Evolutionary conservation across 1,139 yeast species (phyloP), one percentile per base, ranked within the genome.

Genomic region (Dujonia santamariae): DNA sequence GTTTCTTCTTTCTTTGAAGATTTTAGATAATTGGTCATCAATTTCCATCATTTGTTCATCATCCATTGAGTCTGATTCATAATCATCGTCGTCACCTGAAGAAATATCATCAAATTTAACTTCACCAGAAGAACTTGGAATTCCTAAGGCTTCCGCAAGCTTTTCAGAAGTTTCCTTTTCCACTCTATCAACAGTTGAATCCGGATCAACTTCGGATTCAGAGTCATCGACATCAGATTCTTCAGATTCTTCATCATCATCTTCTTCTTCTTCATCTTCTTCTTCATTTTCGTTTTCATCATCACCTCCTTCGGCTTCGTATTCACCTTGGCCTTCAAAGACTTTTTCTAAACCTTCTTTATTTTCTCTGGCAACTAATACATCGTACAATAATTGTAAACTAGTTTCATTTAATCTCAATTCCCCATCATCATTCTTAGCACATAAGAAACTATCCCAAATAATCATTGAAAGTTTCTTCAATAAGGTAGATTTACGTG

Each of bases 31-130:
- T 41, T 87, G 94, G 19, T 73, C 87, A 54, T 92, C 98, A 53
- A 92, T 75, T 12, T 92, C 95, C 80, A 90, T 79, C 99, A 92
- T 92, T 56, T 88, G 90, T 47, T 90, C 97, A 55, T 92, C 99
- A 46, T 92, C 94, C 95, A 87, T 85, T 2, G 88, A 78, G 42
- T 85, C 95, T 9, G 84, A 86, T 38, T 78, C 85, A 34, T 74
- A 74, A 11, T 71, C 72, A 18, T 56, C 63, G 5, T 67, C 74
- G 17, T 59, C 64, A 4, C 54, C 65, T 17, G 48, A 54, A 2
- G 73, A 70, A 34, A 57, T 41, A 14, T 67, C 74, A 5, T 61
- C 70, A 34, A 60, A 64, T 37, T 70, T 69, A 12, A 67, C 71
- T 44, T 72, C 74, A 4, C 75, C 75, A 0, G 66, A 53, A 5